Evolutionary conservation across 306 rosid species (phyloP).

Genomic region (Biancaea sappan): DNA sequence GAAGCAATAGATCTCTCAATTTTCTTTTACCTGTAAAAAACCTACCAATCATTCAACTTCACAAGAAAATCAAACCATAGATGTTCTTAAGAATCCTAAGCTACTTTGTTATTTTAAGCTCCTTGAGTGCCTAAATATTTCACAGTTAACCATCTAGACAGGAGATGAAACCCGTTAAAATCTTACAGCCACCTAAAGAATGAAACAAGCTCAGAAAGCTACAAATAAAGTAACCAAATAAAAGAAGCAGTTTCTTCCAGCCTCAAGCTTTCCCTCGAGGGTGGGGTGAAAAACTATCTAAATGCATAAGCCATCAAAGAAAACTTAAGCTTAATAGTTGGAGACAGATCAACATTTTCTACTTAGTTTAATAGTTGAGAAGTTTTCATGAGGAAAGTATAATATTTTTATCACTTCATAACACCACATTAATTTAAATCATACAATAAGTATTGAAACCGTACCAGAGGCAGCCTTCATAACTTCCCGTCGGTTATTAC

Average conservation of each 20-base stretch:
- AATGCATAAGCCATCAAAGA: neutral
- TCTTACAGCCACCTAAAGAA: neutral
- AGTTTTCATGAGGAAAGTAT: neutral
- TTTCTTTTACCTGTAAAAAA: slow-evolving; percentile 74
- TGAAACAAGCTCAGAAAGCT: slow-evolving; percentile 15
- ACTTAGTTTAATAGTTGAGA: neutral
- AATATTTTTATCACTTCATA: neutral
- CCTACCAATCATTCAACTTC: slow-evolving; percentile 34
- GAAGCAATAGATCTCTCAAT: slow-evolving; percentile 72
- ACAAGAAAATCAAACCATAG: slow-evolving; percentile 29
- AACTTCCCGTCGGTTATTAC: slow-evolving; percentile 48
- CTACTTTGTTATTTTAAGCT: neutral
- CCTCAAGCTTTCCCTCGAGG: neutral
- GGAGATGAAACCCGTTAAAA: slow-evolving; percentile 11
- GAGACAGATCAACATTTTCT: slow-evolving; percentile 2
- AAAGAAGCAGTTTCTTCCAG: slow-evolving; percentile 11
- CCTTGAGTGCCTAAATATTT: neutral
- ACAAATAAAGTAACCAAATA: neutral
- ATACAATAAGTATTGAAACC: slow-evolving; percentile 28
- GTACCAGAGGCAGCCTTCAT: slow-evolving; percentile 77
- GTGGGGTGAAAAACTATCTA: neutral
- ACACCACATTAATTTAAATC: slow-evolving; percentile 15
- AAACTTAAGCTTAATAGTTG: neutral
- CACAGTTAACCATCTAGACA: slow-evolving; percentile 27
- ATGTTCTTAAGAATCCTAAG: slow-evolving; percentile 23